Base-by-base conservation (phyloP, 106 monocot genomes). In the Hemerocallis citrina region DNA sequence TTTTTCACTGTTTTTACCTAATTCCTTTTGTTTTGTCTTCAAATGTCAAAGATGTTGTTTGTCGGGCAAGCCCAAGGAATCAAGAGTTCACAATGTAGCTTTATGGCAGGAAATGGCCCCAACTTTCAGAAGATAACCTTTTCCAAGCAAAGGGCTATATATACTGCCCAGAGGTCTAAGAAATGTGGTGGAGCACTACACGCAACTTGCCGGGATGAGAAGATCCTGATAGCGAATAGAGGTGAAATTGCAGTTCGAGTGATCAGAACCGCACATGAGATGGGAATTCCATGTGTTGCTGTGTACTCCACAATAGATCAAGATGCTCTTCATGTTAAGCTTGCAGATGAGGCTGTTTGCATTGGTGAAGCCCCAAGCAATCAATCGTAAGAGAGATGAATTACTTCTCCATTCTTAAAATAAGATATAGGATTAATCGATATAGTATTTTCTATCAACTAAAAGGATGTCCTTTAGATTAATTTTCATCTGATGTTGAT, bases 201-300 rank as follows among this genome's bases (percentile, higher is more conserved):
- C 69, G 69, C 76, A 48, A 72, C 67, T 15, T 84, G 88, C 49
- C 42, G 72, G 48, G 72, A 81, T 72, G 89, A 82, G 73, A 93
- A 93, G 73, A 93, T 93, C 57, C 88, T 93, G 43, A 74, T 93
- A 28, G 88, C 93, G 39, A 93, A 93, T 46, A 81, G 93, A 85
- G 93, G 93, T 31, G 93, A 93, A 65, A 93, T 93, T 57, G 93
- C 93, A 14, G 93, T 93, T 7, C 73, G 93, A 15, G 93, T 93
- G 33, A 93, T 93, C 30, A 75, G 93, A 50, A 93, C 88, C 64
- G 93, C 93, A 57, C 93, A 93, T 57, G 93, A 93, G 69, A 93
- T 93, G 93, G 93, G 93, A 11, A 93, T 93, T 51, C 88, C 88
- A 24, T 93, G 93, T 82, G 93, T 93, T 49, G 88, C 93, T 57